Evolutionary conservation across 2,329 filamentous ascomycete genomes (phyloP), one percentile per base, ranked within the genome.

Genomic region (Paecilomyces variotii): DNA sequence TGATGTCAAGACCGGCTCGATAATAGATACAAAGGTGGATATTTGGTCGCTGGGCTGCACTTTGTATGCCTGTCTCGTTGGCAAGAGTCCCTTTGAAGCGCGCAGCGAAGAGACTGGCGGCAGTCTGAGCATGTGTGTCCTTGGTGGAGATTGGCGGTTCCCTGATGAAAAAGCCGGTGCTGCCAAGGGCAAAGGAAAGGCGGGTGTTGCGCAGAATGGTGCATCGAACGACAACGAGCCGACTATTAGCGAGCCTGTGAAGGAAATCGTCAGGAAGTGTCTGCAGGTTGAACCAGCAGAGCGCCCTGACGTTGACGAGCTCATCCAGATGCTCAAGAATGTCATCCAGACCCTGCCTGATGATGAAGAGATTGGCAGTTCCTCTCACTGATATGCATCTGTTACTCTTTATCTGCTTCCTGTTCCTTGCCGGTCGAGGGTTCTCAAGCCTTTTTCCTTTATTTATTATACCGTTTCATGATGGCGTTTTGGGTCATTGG

Each of bases 11-110:
- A 97, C 91, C 2, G 93, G 90, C 62, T 87, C 88, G 54, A 85
- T 91, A 55, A 88, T 99, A 69, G 94, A 97, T 75, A 96, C 92
- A 11, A 97, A 97, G 72, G 91, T 96, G 49, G 94, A 99, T 74
- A 96, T 99, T 64, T 99, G 94, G 94, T 96, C 90, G 14, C 79
- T 99, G 25, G 94, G 94, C 56, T 97, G 94, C 79, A 97, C 94
- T n/a, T 81, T 99, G 52, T 99, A 96, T 76, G 94, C 94, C 39
- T 97, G 94, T 70, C 82, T 99, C 9, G 91, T 97, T 28, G 94
- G 94, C 64, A 97, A 99, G 76, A 95, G 90, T 12, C 94, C 94
- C 1, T 99, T 99, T 68, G 94, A 99, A 79, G 90, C 92, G 72
- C 87, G 94, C 61, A 93, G 88, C 64, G 94, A 99, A 73, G 93